phyloP scores from a whole-genome alignment of 176 grass and related monocot genomes.

The Avena eriantha region DNA sequence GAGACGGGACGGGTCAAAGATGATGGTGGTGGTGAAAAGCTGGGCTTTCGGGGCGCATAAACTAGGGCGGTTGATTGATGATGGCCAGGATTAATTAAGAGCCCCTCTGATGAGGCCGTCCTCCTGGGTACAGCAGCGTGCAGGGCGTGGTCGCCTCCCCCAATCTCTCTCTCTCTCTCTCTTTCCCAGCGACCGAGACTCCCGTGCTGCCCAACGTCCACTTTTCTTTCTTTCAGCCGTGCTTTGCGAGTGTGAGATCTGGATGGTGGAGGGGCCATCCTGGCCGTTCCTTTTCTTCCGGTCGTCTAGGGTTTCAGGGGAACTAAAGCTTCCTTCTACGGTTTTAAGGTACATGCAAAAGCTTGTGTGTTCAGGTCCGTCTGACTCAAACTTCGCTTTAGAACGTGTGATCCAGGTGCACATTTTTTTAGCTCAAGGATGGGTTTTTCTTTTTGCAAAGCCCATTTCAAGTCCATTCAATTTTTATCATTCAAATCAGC shows the following conservation, averaged over 20 bases:
- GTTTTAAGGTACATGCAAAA: not conserved
- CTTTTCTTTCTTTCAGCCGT: not conserved
- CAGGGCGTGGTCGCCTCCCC: constrained; percentile 15
- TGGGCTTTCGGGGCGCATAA: constrained; percentile 42
- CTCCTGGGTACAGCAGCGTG: constrained; percentile 23
- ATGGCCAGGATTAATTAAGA: constrained; percentile 28
- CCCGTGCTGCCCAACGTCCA: not conserved
- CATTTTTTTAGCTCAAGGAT: not conserved
- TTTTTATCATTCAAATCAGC: no score
- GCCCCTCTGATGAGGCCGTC: not conserved
- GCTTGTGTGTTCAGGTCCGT: not conserved
- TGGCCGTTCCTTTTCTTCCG: not conserved
- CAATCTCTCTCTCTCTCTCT: not conserved
- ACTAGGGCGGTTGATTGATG: constrained; percentile 39
- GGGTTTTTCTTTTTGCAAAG: not conserved
- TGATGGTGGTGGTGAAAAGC: constrained; percentile 42
- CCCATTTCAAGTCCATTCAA: not conserved
- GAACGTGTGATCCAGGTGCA: not conserved
- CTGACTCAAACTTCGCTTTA: not conserved
- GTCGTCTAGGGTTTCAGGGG: not conserved
- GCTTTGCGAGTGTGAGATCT: not conserved
- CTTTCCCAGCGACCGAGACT: constrained; percentile 27
- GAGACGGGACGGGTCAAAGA: constrained; percentile 61
- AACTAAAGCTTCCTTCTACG: not conserved
- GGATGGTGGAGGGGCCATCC: not conserved